These are phyloP conservation scores for Triticum turgidum DNA, from an alignment of 176 grass and related monocot genomes.

Conservation along the genomic window DNA sequence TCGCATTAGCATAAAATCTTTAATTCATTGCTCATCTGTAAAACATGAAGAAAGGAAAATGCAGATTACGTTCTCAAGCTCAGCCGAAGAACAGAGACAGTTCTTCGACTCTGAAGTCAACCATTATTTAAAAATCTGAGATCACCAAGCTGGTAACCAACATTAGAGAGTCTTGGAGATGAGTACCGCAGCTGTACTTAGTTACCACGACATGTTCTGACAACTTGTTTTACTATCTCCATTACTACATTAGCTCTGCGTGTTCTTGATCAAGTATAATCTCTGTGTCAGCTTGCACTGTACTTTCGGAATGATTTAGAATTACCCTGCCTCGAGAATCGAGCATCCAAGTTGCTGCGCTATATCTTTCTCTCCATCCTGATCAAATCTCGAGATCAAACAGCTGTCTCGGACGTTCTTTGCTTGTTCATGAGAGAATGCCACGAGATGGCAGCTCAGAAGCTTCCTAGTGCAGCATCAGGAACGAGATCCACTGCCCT, in stretches of 20 bases:
- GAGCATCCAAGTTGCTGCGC: constrained; percentile 18
- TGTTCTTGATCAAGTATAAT: constrained; percentile 30
- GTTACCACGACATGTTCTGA: constrained; percentile 20
- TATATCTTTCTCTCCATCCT: background rate
- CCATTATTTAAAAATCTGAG: constrained; percentile 23
- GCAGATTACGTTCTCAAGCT: constrained; percentile 24
- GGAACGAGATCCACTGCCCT: background rate
- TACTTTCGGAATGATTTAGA: constrained; percentile 34
- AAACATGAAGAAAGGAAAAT: background rate
- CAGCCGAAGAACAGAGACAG: constrained; percentile 12
- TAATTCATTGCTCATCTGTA: constrained; percentile 9
- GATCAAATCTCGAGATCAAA: constrained; percentile 15
- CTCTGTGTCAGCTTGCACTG: constrained; percentile 20
- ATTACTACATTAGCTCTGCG: background rate
- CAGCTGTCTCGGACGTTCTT: constrained; percentile 16
- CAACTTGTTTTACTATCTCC: background rate
- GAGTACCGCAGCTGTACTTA: constrained; percentile 1
- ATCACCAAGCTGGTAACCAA: background rate
- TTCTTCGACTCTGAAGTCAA: constrained; percentile 20
- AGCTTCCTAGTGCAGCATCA: constrained; percentile 42
- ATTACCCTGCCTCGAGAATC: constrained; percentile 10
- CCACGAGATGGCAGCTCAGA: constrained; percentile 48
- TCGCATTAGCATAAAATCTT: background rate
- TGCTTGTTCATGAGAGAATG: constrained; percentile 33
- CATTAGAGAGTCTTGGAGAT: background rate